Conservation (phyloP, 2,329 filamentous ascomycete genomes). For the Venturia nashicola region DNA sequence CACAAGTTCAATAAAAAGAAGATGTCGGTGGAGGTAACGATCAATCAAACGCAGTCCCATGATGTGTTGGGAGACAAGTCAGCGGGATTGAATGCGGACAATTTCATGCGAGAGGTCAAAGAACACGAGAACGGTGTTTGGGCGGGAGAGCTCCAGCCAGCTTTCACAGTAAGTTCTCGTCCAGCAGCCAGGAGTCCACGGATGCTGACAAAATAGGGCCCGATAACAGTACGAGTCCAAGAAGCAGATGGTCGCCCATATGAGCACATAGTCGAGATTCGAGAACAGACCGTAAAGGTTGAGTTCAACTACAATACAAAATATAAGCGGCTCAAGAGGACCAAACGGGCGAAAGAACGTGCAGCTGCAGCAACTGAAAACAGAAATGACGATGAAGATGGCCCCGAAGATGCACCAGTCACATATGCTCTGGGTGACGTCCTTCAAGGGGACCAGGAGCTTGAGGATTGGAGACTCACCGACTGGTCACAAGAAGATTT, state of each 20-base stretch:
- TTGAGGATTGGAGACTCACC: constrained; percentile 67
- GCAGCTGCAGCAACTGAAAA: constrained; percentile 46
- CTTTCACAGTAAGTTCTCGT: constrained; percentile 48
- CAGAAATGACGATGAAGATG: constrained; percentile 48
- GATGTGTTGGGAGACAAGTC: constrained; percentile 19
- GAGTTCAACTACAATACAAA: constrained; percentile 99
- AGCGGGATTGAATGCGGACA: constrained; percentile 47
- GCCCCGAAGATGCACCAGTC: constrained; percentile 67
- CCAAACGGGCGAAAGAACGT: constrained; percentile 68
- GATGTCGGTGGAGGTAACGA: constrained; percentile 81
- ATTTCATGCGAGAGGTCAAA: constrained; percentile 76
- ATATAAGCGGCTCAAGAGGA: constrained; percentile 92
- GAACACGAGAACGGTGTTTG: constrained; percentile 62
- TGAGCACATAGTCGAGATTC: constrained; percentile 94
- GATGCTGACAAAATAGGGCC: constrained; percentile 31
- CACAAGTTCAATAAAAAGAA: constrained; percentile 98
- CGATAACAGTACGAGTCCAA: constrained; percentile 96
- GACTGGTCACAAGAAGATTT: constrained; percentile 90
- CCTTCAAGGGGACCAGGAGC: constrained; percentile 69
- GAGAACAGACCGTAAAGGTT: constrained; percentile 71
- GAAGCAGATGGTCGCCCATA: constrained; percentile 97
- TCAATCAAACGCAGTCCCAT: constrained; percentile 58
- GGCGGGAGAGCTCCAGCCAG: constrained; percentile 56
- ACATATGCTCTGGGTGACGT: constrained; percentile 90
- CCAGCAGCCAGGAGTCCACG: neutral